phyloP scores from a whole-genome alignment of 208 protist species.

The Wallacemonas sp. region DNA sequence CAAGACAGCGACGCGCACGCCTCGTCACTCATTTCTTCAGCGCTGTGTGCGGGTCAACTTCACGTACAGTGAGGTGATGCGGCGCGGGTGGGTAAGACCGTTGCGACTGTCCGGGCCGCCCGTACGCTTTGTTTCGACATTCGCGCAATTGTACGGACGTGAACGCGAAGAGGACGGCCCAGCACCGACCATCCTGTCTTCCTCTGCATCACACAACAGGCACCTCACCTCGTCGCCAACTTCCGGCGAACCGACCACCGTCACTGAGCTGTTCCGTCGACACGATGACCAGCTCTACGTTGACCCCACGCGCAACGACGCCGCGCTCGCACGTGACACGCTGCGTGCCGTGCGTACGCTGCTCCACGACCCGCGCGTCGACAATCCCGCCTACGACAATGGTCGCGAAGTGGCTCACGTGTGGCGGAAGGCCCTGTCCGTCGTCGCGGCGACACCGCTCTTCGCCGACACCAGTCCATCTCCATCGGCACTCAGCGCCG shows the following conservation, averaged over 20 bases:
- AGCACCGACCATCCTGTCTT: neutral
- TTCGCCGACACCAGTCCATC: too few relatives aligned
- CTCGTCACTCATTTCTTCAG: too few relatives aligned
- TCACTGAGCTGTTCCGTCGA: conserved; percentile 8
- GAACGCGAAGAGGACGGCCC: neutral
- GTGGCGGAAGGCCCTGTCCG: neutral
- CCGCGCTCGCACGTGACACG: conserved; percentile 8
- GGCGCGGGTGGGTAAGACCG: too few relatives aligned
- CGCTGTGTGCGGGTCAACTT: too few relatives aligned
- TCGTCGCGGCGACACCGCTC: neutral
- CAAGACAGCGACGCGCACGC: too few relatives aligned
- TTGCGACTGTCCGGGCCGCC: too few relatives aligned
- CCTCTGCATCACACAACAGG: neutral
- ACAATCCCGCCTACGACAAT: neutral
- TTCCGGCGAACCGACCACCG: neutral
- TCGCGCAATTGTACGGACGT: conserved; percentile 4
- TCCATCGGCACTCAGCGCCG: too few relatives aligned
- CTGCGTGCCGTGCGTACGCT: conserved; percentile 11
- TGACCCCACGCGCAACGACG: conserved; percentile 9
- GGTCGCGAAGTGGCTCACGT: neutral
- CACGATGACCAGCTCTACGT: conserved; percentile 24
- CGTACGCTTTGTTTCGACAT: neutral
- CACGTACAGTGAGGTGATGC: neutral
- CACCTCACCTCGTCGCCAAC: neutral
- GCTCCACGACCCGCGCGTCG: conserved; percentile 15